A percentile compares a stretch with the other conserved stretches of the same genome.
Conservation (phyloP, 805 yeast genomes). For the Wickerhamia fluorescens region DNA sequence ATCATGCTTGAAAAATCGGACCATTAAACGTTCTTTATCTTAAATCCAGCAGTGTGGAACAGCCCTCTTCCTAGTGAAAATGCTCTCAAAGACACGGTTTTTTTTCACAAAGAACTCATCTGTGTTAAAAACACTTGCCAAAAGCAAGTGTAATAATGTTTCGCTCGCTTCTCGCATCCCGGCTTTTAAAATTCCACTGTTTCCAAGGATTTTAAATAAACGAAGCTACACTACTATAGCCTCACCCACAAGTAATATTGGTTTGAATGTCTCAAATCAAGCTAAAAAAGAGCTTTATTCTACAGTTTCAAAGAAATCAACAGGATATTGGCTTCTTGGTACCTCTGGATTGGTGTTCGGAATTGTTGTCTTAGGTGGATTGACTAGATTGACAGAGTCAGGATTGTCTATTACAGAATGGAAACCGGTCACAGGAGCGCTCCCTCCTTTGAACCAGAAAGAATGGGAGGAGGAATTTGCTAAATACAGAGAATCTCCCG, state of each 20-base stretch:
- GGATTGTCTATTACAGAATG: slow-evolving; percentile 96
- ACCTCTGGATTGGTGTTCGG: slow-evolving; percentile 88
- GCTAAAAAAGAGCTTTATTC: not conserved
- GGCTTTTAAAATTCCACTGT: no score
- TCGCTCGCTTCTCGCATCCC: no score
- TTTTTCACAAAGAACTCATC: slow-evolving; percentile 51
- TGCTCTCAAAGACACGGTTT: slow-evolving; percentile 46
- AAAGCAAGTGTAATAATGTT: no score
- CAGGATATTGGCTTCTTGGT: slow-evolving; percentile 85
- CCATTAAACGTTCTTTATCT: no score
- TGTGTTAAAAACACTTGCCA: slow-evolving; percentile 29
- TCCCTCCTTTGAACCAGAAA: slow-evolving; percentile 75
- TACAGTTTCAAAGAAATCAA: slow-evolving; percentile 26
- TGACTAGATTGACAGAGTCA: slow-evolving; percentile 91
- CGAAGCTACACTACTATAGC: no score
- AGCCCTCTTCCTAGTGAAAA: slow-evolving; percentile 2
- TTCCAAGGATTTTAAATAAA: no score
- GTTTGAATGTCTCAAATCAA: no score
- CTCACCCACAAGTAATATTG: slow-evolving; percentile 14
- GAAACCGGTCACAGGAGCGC: slow-evolving; percentile 94
- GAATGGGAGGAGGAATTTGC: slow-evolving; percentile 85
- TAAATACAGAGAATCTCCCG: slow-evolving; percentile 83
- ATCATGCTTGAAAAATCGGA: slow-evolving; percentile 2
- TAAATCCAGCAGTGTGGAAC: no score
- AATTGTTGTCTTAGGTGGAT: slow-evolving; percentile 92